A percentile compares a stretch with the other conserved stretches of the same genome.
These are phyloP conservation scores for Aureobasidium zeae DNA, from an alignment of 2,329 filamentous ascomycete species.

Conservation along the genomic window DNA sequence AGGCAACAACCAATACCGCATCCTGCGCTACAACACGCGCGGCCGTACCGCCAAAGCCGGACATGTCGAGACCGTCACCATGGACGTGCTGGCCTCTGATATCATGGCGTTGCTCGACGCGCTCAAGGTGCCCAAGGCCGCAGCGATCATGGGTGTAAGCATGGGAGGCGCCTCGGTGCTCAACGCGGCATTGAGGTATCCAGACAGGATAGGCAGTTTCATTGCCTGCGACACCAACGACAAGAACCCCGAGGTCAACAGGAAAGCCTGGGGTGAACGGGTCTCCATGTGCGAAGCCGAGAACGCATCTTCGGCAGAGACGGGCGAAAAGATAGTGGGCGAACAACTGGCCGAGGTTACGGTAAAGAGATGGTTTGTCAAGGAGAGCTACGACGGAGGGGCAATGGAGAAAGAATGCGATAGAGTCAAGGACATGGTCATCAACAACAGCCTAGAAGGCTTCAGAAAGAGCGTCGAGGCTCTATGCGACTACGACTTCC, in stretches of 20 bases:
- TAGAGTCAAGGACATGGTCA: constrained; percentile 60
- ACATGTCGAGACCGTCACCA: constrained; percentile 36
- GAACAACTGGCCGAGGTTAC: constrained; percentile 58
- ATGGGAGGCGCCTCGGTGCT: constrained; percentile 73
- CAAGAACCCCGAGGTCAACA: constrained; percentile 62
- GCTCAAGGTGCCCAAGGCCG: constrained; percentile 57
- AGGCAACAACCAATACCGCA: constrained; percentile 52
- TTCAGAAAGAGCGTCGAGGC: constrained; percentile 61
- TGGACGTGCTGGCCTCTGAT: constrained; percentile 61
- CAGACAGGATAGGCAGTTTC: constrained; percentile 50
- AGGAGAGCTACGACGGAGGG: constrained; percentile 47
- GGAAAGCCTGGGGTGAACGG: constrained; percentile 69
- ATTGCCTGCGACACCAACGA: constrained; percentile 73
- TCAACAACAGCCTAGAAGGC: constrained; percentile 57
- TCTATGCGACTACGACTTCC: constrained; percentile 62
- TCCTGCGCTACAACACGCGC: constrained; percentile 69
- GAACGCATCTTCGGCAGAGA: constrained; percentile 28
- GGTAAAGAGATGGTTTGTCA: constrained; percentile 65
- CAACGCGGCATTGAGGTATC: constrained; percentile 60
- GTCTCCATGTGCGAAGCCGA: constrained; percentile 57
- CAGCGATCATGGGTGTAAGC: constrained; percentile 64
- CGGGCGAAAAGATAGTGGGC: constrained; percentile 50
- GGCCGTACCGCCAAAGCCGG: constrained; percentile 47
- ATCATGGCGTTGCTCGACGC: constrained; percentile 56
- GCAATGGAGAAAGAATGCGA: constrained; percentile 41